Evolutionary conservation across 2,329 filamentous ascomycete species (phyloP), one percentile per base, ranked within the genome.

Genomic region (Microdochium trichocladiopsis): DNA sequence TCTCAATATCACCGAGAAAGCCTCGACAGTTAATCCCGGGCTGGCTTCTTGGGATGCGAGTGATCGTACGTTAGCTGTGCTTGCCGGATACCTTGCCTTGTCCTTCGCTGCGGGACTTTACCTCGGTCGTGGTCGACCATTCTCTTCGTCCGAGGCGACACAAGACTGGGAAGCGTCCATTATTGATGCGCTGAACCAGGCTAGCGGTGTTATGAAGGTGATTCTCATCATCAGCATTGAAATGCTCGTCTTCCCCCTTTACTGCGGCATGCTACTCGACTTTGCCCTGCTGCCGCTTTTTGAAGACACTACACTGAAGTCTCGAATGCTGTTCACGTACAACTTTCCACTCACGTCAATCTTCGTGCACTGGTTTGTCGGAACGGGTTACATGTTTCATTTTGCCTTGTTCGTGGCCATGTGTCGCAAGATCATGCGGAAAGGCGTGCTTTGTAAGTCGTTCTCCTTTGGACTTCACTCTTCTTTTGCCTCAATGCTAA

Each of bases 381-480:
- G 94, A 49, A 99, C 94, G 3, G 95, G 92, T 57, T 99, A 99
- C 70, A 99, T 99, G 95, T 99, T 99, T 72, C 94, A 99, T 67
- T 99, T 99, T 66, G 94, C 94, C 4, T 80, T 99, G 2, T 99
- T 99, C 66, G 94, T 99, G 18, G 95, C 92, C 52, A 97, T 99
- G 92, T 99, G 94, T 70, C 86, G 94, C 56, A 96, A 96, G 73
- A 96, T 97, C 54, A 89, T 99, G 86, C 86, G 94, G 57, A 90
- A 84, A 59, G 94, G 94, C 50, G 94, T 99, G 41, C 76, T 99
- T 54, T 97, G 86, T 90, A 76, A 80, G 86, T 78, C 50, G n/a
- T 25, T 25, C 25, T 9, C n/a, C 23, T 14, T 11, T 9, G n/a
- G n/a, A 47, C 16, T 9, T 25, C 43, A 51, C 18, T 57, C 57